Percentiles rank a stretch among this genome's conserved stretches.
Evolutionary conservation across 305 asterid species (phyloP).

Genomic region (Rubia balearica): DNA sequence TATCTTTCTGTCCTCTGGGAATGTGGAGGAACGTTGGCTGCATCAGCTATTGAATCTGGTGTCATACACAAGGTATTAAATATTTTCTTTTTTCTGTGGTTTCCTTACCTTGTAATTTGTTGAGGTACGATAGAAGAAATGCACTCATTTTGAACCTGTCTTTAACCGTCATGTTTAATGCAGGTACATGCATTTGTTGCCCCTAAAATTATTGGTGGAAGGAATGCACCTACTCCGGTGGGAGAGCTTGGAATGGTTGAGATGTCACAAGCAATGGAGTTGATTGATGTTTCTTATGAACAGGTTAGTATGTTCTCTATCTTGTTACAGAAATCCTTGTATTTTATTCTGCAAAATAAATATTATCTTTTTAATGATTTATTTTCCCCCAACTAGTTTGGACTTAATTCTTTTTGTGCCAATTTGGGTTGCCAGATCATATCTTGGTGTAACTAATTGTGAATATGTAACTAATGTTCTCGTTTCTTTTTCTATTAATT

Average conservation of each 20-base stretch:
- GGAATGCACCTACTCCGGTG: conserved; percentile 86
- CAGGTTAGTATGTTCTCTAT: conserved; percentile 39
- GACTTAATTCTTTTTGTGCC: neutral
- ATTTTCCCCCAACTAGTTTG: neutral
- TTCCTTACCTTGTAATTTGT: neutral
- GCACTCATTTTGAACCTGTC: neutral
- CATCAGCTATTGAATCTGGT: conserved; percentile 89
- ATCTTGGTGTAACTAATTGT: neutral
- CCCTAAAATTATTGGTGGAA: conserved; percentile 93
- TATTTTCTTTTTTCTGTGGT: neutral
- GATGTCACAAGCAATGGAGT: conserved; percentile 93
- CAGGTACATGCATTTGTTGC: conserved; percentile 96
- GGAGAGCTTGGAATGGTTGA: conserved; percentile 99
- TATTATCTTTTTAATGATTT: no score
- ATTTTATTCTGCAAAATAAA: neutral
- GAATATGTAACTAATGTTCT: neutral
- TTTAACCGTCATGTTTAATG: conserved; percentile 14
- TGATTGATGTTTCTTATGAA: conserved; percentile 71
- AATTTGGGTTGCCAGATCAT: neutral
- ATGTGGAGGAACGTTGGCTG: conserved; percentile 95
- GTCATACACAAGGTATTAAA: conserved; percentile 75
- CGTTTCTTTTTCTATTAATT: neutral
- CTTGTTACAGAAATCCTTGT: neutral
- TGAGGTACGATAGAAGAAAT: neutral
- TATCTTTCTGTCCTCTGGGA: conserved; percentile 95